These are phyloP conservation scores for Pyrus pyrifolia DNA, from an alignment of 306 rosid genomes.

Conservation along the genomic window DNA sequence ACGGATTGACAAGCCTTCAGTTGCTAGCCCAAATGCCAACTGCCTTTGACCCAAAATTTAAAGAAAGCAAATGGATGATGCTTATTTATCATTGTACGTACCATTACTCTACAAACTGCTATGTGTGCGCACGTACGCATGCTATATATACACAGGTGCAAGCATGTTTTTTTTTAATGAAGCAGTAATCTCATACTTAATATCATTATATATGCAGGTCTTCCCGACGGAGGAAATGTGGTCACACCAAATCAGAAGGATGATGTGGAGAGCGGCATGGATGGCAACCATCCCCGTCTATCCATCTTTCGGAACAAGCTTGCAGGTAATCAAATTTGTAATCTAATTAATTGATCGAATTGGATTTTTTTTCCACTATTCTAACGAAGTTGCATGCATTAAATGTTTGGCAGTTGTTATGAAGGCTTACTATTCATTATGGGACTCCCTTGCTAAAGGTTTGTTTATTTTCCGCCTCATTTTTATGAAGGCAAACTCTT, in stretches of 20 bases:
- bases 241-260: background rate
- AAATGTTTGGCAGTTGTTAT: background rate
- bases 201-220: background rate
- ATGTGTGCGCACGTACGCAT: background rate
- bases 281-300: background rate
- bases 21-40: conserved; percentile 19
- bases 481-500: background rate
- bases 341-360: background rate
- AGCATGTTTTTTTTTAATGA: too few relatives aligned
- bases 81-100: background rate
- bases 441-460: background rate
- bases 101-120: too few relatives aligned
- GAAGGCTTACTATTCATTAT: background rate
- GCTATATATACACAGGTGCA: too few relatives aligned
- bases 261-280: background rate
- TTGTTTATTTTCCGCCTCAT: background rate
- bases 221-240: background rate
- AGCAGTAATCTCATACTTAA: too few relatives aligned
- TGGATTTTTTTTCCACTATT: background rate
- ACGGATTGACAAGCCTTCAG: background rate
- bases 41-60: background rate
- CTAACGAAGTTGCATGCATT: background rate
- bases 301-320: background rate
- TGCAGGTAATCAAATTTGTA: background rate
- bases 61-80: background rate